Evolutionary conservation across 352 stramenopile genomes (phyloP).

Genomic region (Pythium periplocum): DNA sequence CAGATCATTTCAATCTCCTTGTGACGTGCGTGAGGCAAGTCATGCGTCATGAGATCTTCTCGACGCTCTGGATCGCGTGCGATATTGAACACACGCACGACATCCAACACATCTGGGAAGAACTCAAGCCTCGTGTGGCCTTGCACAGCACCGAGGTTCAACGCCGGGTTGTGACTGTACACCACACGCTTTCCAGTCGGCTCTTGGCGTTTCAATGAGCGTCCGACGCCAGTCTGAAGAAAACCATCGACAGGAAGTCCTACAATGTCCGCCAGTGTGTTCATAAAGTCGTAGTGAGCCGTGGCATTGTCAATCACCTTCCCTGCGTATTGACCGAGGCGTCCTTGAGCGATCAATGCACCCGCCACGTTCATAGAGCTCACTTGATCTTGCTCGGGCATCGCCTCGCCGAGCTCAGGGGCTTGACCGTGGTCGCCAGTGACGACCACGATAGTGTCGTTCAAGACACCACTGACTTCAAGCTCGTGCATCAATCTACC

Average conservation of each 20-base stretch:
- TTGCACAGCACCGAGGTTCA: constrained; percentile 47
- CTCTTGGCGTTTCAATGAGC: constrained; percentile 45
- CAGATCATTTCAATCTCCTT: constrained; percentile 30
- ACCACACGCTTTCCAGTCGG: constrained; percentile 24
- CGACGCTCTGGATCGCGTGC: constrained; percentile 32
- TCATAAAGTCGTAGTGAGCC: constrained; percentile 55
- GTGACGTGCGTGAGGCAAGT: constrained; percentile 20
- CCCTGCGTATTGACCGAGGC: constrained; percentile 28
- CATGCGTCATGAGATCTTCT: constrained; percentile 36
- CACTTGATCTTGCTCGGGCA: constrained; percentile 46
- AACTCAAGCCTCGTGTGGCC: constrained; percentile 53
- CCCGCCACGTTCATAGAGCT: constrained; percentile 35
- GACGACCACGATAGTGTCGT: constrained; percentile 63
- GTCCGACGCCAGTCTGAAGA: constrained; percentile 49
- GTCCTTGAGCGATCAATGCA: constrained; percentile 50
- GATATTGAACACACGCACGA: constrained; percentile 43
- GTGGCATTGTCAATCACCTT: constrained; percentile 36
- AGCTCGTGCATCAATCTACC: constrained; percentile 53
- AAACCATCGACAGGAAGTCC: constrained; percentile 41
- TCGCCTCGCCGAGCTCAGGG: constrained; percentile 36
- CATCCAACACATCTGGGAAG: constrained; percentile 39
- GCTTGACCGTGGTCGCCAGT: constrained; percentile 61
- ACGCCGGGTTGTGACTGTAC: constrained; percentile 51
- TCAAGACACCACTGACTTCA: constrained; percentile 42
- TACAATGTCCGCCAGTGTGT: constrained; percentile 66